Evolutionary conservation across 257 asterid species (phyloP), one percentile per base, ranked within the genome.

Genomic region (Coffea eugenioides): DNA sequence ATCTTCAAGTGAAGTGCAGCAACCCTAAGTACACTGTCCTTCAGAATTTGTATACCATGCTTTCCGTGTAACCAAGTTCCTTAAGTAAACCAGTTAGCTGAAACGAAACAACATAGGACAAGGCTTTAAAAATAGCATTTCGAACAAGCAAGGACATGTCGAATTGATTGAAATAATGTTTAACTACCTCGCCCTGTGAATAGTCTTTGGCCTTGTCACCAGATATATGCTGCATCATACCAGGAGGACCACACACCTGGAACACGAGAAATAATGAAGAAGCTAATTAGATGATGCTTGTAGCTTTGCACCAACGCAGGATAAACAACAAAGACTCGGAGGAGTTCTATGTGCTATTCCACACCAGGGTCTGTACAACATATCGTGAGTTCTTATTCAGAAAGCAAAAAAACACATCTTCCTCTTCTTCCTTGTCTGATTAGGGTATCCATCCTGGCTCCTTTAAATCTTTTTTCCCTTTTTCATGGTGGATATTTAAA

Each of bases 191-290:
- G 83, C 99, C 99, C 86, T 95, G 99, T 18, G 95, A 79, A 62
- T 88, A 66, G 73, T 92, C 97, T 80, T 91, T 88, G 71, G 94
- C 95, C 90, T 93, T 95, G 75, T 90, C 97, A 54, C 99, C 98
- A 27, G 98, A 95, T 85, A 93, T 61, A 78, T 91, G 96, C 64
- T 85, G 82, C 96, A 95, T 95, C 97, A 95, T 86, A 80, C 97
- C 99, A 80, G 98, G 98, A 80, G 99, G 99, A 59, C 99, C 99
- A 75, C 99, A 95, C 43, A 93, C 99, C 99, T 95, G 82, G 78
- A 73, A 57, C 80, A 70, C 84, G 80, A 71, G 75, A 81, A 48
- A 80, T 31, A 68, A 59, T 41, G 16, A 21, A 76, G 77, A 71
- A 39, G 80, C 27, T 52, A 67, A 31, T 16, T 48, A 51, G 52